phyloP scores from a whole-genome alignment of 2,329 filamentous ascomycete genomes.

The Colletotrichum abscissum region DNA sequence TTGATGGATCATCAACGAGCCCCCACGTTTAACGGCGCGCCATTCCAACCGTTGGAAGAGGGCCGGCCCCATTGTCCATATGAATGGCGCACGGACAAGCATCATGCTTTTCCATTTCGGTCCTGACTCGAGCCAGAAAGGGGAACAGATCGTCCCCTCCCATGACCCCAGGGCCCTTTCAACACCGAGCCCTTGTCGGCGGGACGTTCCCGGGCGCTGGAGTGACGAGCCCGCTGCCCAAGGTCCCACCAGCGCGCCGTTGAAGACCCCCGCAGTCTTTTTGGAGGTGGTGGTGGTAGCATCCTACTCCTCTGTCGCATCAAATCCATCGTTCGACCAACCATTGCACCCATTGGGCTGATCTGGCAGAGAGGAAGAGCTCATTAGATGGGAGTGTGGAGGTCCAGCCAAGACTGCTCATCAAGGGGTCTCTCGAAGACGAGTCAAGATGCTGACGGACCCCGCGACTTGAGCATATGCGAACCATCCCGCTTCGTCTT shows the following conservation, averaged over 20 bases:
- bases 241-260: background rate
- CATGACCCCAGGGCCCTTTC: background rate
- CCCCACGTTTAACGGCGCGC: background rate
- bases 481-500: background rate
- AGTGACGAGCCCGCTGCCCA: background rate
- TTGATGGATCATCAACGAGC: background rate
- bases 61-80: background rate
- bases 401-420: background rate
- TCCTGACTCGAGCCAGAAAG: background rate
- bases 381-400: background rate
- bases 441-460: slow-evolving; percentile 16
- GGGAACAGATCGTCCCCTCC: slow-evolving; percentile 6
- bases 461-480: slow-evolving; percentile 7
- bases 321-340: background rate
- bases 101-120: background rate
- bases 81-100: background rate
- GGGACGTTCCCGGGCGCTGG: slow-evolving; percentile 7
- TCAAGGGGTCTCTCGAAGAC: background rate
- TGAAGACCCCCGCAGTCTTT: background rate
- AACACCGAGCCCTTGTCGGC: slow-evolving; percentile 13
- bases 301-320: background rate
- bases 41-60: background rate
- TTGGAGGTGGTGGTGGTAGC: background rate
- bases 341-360: too few species aligned
- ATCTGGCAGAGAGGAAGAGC: background rate